Evolutionary conservation across 108 stramenopile genomes (phyloP), one percentile per base, ranked within the genome.

Genomic region (Nitzschia inconspicua): DNA sequence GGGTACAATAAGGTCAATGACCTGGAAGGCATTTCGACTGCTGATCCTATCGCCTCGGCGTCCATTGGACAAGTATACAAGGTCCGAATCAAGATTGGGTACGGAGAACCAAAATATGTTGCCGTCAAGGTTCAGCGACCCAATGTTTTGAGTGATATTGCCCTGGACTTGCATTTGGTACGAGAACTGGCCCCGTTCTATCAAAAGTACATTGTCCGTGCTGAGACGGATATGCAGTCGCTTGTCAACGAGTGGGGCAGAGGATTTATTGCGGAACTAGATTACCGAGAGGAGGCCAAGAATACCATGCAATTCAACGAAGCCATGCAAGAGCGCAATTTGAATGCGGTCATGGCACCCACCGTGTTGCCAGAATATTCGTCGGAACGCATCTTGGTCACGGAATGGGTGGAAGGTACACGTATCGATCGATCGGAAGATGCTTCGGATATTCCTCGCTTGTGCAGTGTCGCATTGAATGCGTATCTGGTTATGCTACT

Each of bases 61-160:
- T 87, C 85, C 13, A 86, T 95, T 31, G 94, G 94, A 26, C 91
- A 93, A 63, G 93, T 91, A 7, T 89, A 89, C 64, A 72, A 68
- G 55, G 88, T 70, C 20, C 64, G 65, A 53, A 56, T 90, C 3
- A 39, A 60, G 3, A 28, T 60, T 46, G 60, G 47, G 14, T 46
- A 14, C 20, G 44, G 50, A 39, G 59, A 57, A 44, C 20, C 30
- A 3, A 47, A 47, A 18, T 30, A 61, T 25, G 88, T 90, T 23
- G 91, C 91, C n/a, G 83, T 93, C 26, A 93, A 93, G 54, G 84
- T 90, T 19, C 91, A 93, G 77, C 65, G 91, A 37, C 89, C 91
- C 3, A 68, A 75, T 37, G 78, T 84, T n/a, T 67, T 90, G 41
- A 48, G 72, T 37, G 76, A 76, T 32, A 81, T 90, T 46, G 83